A percentile compares a stretch with the other conserved stretches of the same genome.
phyloP scores from a whole-genome alignment of 2,329 filamentous ascomycete genomes.

The Ceratocystis cacaofunesta region DNA sequence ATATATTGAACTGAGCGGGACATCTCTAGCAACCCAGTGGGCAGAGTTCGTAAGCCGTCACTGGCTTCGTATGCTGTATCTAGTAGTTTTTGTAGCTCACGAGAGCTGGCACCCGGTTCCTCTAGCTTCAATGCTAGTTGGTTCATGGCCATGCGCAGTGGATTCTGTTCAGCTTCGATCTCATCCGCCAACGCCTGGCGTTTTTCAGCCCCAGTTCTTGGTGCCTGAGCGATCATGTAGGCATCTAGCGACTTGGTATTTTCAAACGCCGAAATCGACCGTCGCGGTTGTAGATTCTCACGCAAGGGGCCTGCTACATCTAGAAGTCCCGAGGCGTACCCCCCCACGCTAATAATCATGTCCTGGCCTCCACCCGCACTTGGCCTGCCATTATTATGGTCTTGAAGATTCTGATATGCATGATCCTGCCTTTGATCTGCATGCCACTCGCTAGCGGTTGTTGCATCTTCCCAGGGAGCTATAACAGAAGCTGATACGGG shows the following conservation, averaged over 20 bases:
- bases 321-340: background rate
- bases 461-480: slow-evolving; percentile 1
- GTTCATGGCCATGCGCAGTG: slow-evolving; percentile 4
- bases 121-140: background rate
- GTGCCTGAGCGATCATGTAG: background rate
- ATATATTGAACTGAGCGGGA: slow-evolving; percentile 8
- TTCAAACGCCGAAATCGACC: background rate
- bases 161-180: slow-evolving; percentile 7
- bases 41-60: background rate
- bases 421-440: background rate
- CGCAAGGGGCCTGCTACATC: background rate
- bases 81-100: background rate
- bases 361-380: background rate
- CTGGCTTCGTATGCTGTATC: background rate
- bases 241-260: slow-evolving; percentile 6
- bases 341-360: background rate
- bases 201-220: background rate
- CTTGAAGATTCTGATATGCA: background rate
- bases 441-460: background rate
- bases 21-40: slow-evolving; percentile 3
- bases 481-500: background rate
- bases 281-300: background rate
- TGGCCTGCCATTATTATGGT: background rate
- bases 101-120: background rate
- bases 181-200: background rate